phyloP scores from a whole-genome alignment of 2,329 filamentous ascomycete species.

The Trichoderma afroharzianum region DNA sequence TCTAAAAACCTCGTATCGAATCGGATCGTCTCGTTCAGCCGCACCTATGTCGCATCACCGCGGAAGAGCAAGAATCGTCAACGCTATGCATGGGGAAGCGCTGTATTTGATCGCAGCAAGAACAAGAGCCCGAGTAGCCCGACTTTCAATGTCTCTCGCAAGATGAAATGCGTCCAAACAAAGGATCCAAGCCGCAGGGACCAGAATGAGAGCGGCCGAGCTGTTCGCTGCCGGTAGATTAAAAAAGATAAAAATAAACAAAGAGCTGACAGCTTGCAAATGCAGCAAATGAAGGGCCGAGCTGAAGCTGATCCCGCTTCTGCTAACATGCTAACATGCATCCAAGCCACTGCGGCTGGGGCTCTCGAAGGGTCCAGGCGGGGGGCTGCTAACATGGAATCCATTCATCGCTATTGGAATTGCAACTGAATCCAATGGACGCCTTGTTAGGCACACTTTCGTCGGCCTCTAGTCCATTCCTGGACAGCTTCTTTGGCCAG shows the following conservation, averaged over 20 bases:
- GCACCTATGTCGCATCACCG: slow-evolving; percentile 13
- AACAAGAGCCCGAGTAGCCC: background rate
- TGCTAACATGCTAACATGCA: background rate
- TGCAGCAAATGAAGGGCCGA: background rate
- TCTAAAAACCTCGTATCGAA: background rate
- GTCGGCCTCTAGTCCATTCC: background rate
- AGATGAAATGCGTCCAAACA: background rate
- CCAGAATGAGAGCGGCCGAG: background rate
- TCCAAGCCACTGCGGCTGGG: slow-evolving; percentile 13
- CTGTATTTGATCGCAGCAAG: background rate
- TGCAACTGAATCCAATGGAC: background rate
- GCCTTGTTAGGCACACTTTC: slow-evolving; percentile 6
- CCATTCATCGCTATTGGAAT: background rate
- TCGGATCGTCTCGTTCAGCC: slow-evolving; percentile 7
- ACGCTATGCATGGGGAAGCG: background rate
- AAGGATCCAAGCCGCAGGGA: background rate
- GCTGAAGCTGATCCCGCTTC: slow-evolving; percentile 7
- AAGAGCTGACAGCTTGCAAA: slow-evolving; percentile 7
- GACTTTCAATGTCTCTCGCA: background rate
- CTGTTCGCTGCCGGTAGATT: background rate
- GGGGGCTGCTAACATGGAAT: background rate
- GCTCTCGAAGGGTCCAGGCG: background rate
- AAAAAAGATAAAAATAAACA: background rate
- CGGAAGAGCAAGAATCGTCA: background rate
- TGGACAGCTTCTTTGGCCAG: background rate